Conservation (phyloP, 345 rosid species). For the Mangifera indica region DNA sequence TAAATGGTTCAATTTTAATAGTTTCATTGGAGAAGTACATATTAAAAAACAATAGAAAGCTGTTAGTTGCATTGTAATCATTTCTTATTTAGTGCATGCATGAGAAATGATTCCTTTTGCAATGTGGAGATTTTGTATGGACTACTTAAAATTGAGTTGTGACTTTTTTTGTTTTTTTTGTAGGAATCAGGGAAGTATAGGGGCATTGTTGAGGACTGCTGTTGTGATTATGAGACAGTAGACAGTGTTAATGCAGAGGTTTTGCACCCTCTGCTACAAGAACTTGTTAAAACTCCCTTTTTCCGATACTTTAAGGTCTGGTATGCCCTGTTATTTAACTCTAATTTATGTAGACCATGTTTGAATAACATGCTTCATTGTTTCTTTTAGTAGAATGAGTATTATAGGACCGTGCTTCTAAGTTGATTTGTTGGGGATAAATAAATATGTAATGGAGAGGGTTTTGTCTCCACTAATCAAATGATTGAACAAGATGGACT, state of each 20-base stretch:
- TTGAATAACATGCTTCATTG: neutral
- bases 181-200: slow-evolving; percentile 34
- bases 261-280: slow-evolving; percentile 76
- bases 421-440: no score
- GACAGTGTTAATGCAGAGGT: slow-evolving; percentile 60
- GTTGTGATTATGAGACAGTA: slow-evolving; percentile 88
- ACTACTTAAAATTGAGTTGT: neutral
- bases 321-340: neutral
- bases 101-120: neutral
- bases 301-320: slow-evolving; percentile 88
- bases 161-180: slow-evolving; percentile 4
- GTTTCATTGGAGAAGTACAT: neutral
- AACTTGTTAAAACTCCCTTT: slow-evolving; percentile 78
- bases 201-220: slow-evolving; percentile 87
- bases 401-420: no score
- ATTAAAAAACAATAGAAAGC: neutral
- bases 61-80: neutral
- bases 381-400: no score
- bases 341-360: neutral
- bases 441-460: no score
- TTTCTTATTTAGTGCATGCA: neutral
- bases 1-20: no score
- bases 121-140: neutral
- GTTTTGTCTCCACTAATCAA: no score
- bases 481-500: no score